Evolutionary conservation across 108 stramenopile species (phyloP).

Genomic region (Skeletonema grethae): DNA sequence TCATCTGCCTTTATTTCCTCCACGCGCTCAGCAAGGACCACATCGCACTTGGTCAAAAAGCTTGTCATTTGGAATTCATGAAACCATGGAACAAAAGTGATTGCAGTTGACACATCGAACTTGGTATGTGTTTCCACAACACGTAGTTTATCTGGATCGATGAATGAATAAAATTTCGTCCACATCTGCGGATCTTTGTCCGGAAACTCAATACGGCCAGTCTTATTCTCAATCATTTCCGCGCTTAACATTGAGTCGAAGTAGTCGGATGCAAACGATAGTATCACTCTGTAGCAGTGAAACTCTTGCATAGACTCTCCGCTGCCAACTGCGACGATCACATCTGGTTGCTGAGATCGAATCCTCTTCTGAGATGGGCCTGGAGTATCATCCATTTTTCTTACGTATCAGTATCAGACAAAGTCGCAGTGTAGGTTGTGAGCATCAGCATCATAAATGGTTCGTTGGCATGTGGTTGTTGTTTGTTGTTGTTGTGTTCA

Average conservation of each 20-base stretch:
- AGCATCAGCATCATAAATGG: too few species aligned
- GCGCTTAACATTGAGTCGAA: conserved; percentile 34
- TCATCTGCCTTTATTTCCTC: not conserved
- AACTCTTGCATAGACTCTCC: conserved; percentile 21
- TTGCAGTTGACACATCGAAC: not conserved
- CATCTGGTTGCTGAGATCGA: conserved; percentile 24
- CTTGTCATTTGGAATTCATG: not conserved
- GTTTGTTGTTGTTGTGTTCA: too few species aligned
- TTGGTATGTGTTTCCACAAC: not conserved
- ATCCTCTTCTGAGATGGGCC: not conserved
- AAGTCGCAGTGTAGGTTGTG: too few species aligned
- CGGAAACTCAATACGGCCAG: conserved; percentile 24
- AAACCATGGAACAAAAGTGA: not conserved
- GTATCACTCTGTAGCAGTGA: conserved; percentile 20
- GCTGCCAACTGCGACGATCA: conserved; percentile 24
- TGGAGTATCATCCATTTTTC: not conserved
- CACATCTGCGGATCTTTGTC: conserved; percentile 33
- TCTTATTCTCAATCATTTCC: conserved; percentile 10
- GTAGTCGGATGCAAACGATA: conserved; percentile 26
- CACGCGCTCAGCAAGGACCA: not conserved
- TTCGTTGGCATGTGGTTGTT: too few species aligned
- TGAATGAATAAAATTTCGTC: conserved; percentile 33
- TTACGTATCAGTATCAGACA: not conserved
- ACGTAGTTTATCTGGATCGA: conserved; percentile 13
- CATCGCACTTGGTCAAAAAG: not conserved